These are phyloP conservation scores for Sarcodon sp. DNA, from an alignment of 768 basidiomycete species.

Conservation along the genomic window DNA sequence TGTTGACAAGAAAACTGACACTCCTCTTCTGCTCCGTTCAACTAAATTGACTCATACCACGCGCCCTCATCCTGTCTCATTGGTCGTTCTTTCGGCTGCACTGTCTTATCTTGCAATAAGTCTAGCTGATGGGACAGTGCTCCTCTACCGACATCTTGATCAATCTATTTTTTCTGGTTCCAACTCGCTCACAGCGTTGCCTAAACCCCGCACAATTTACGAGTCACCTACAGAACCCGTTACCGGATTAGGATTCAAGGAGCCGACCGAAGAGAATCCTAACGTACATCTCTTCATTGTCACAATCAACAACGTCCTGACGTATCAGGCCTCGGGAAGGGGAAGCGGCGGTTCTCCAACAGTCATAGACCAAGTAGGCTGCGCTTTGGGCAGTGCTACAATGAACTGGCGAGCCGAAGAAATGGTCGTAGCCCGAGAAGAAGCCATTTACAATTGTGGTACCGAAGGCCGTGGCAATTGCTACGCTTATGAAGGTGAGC, in stretches of 20 bases:
- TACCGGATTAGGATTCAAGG: slow-evolving; percentile 83
- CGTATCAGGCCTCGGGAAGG: slow-evolving; percentile 61
- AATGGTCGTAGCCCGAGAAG: slow-evolving; percentile 80
- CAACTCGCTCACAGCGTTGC: slow-evolving; percentile 57
- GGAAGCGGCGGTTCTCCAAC: slow-evolving; percentile 52
- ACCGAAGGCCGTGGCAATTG: slow-evolving; percentile 74
- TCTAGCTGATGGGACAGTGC: slow-evolving; percentile 88
- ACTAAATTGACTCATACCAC: slow-evolving; percentile 65
- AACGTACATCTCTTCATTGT: slow-evolving; percentile 65
- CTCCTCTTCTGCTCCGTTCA: slow-evolving; percentile 57
- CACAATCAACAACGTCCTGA: slow-evolving; percentile 75
- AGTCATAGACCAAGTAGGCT: slow-evolving; percentile 80
- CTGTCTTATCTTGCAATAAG: slow-evolving; percentile 85
- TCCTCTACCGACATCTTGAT: slow-evolving; percentile 84
- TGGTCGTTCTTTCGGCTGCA: slow-evolving; percentile 64
- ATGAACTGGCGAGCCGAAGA: slow-evolving; percentile 65
- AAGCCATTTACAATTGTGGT: slow-evolving; percentile 82
- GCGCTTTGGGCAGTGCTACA: slow-evolving; percentile 70
- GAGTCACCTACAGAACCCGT: slow-evolving; percentile 83
- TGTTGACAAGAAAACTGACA: slow-evolving; percentile 48
- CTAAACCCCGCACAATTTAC: slow-evolving; percentile 75
- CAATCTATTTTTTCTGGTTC: slow-evolving; percentile 69
- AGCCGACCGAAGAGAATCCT: slow-evolving; percentile 27
- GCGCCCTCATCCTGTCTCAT: slow-evolving; percentile 74
- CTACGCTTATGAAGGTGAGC: slow-evolving; percentile 82